Conservation (phyloP, 2,329 filamentous ascomycete genomes). For the Fusarium mexicanum region DNA sequence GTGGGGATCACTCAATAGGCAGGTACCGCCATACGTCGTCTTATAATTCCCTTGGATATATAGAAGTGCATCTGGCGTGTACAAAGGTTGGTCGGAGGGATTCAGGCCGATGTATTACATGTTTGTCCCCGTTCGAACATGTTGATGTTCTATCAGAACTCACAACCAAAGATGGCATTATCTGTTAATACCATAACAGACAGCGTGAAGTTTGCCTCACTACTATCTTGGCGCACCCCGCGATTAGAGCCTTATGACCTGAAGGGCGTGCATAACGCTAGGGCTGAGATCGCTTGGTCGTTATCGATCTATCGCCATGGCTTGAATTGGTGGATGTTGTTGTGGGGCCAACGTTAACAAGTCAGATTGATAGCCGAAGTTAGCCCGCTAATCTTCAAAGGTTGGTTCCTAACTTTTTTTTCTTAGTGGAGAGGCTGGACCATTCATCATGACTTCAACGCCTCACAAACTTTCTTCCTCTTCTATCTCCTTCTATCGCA, state of each 20-base stretch:
- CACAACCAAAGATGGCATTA: background rate
- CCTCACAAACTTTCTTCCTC: slow-evolving; percentile 19
- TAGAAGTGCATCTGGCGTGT: background rate
- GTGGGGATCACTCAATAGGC: background rate
- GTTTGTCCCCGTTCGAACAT: background rate
- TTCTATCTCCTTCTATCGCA: slow-evolving; percentile 1
- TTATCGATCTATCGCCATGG: background rate
- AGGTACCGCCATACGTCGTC: background rate
- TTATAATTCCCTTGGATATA: background rate
- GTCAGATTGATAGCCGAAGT: slow-evolving; percentile 36
- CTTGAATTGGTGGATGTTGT: background rate
- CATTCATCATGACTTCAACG: slow-evolving; percentile 26
- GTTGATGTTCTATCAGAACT: background rate
- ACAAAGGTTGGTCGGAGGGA: background rate
- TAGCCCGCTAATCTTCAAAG: slow-evolving; percentile 34
- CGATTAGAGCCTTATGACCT: background rate
- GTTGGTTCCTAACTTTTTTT: slow-evolving; percentile 21
- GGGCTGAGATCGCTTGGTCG: background rate
- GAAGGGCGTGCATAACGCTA: slow-evolving; percentile 28
- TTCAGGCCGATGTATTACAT: background rate
- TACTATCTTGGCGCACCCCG: background rate
- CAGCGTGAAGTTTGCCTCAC: background rate
- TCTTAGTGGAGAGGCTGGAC: slow-evolving; percentile 1
- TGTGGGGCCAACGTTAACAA: background rate
- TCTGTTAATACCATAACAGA: background rate